Evolutionary conservation across 2,329 filamentous ascomycete species (phyloP).

Genomic region (Fusarium sterilihyphosum): DNA sequence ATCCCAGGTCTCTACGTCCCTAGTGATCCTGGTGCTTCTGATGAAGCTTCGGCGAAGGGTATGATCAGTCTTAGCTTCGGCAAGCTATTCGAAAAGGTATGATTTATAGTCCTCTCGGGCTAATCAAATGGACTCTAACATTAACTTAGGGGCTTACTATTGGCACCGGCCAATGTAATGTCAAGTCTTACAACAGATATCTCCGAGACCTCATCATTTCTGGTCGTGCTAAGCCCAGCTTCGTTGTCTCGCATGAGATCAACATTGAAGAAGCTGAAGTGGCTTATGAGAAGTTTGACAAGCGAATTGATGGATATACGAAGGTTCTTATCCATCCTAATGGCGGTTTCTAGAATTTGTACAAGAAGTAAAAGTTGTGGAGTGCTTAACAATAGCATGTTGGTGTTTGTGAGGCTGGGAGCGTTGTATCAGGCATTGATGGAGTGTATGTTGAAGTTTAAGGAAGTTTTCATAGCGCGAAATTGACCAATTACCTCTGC

Average conservation of each 20-base stretch:
- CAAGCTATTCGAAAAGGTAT: slow-evolving; percentile 73
- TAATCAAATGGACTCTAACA: neutral
- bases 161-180: slow-evolving; percentile 73
- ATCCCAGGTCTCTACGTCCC: slow-evolving; percentile 65
- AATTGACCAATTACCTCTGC: neutral
- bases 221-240: slow-evolving; percentile 72
- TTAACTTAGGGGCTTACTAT: slow-evolving; percentile 62
- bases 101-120: neutral
- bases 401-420: neutral
- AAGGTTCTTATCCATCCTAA: slow-evolving; percentile 76
- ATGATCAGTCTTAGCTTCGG: slow-evolving; percentile 73
- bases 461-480: neutral
- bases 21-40: slow-evolving; percentile 69
- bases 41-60: slow-evolving; percentile 68
- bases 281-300: slow-evolving; percentile 74
- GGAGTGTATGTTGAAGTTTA: neutral
- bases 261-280: slow-evolving; percentile 67
- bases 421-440: neutral
- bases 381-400: neutral
- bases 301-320: slow-evolving; percentile 72
- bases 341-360: slow-evolving; percentile 49
- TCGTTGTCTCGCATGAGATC: slow-evolving; percentile 73
- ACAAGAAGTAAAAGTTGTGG: neutral
- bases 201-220: slow-evolving; percentile 72
- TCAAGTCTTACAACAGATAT: slow-evolving; percentile 74